Evolutionary conservation across 1,139 yeast genomes (phyloP).

Genomic region (Taphrina wiesneri): DNA sequence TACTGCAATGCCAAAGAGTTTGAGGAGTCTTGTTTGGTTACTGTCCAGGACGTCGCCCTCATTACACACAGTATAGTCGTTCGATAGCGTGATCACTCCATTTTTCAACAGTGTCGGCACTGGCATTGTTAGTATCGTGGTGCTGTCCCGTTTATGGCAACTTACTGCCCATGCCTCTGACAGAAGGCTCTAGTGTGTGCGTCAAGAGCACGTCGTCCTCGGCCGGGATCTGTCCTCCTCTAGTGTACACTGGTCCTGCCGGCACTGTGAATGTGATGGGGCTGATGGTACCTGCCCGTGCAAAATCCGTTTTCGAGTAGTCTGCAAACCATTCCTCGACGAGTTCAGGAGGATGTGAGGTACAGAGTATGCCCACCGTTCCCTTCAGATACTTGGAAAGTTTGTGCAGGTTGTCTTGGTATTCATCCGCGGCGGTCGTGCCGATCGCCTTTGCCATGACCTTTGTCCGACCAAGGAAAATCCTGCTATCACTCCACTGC

Average conservation of each 20-base stretch:
- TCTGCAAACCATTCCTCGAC: slow-evolving; percentile 82
- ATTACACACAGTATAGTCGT: slow-evolving; percentile 76
- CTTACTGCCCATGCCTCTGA: slow-evolving; percentile 71
- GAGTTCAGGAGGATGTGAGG: slow-evolving; percentile 79
- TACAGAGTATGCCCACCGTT: slow-evolving; percentile 81
- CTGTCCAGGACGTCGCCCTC: slow-evolving; percentile 82
- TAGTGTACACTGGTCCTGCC: slow-evolving; percentile 84
- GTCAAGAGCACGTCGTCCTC: slow-evolving; percentile 97
- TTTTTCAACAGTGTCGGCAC: slow-evolving; percentile 84
- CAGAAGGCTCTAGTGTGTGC: slow-evolving; percentile 88
- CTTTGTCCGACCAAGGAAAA: slow-evolving; percentile 77
- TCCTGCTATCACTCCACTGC: slow-evolving; percentile 86
- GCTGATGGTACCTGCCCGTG: slow-evolving; percentile 82
- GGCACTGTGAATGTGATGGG: slow-evolving; percentile 85
- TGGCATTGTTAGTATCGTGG: slow-evolving; percentile 3
- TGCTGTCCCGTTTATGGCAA: neutral
- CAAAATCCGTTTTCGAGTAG: slow-evolving; percentile 76
- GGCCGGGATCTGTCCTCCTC: slow-evolving; percentile 86
- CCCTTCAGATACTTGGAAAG: slow-evolving; percentile 63
- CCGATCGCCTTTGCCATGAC: slow-evolving; percentile 93
- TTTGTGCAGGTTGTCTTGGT: slow-evolving; percentile 75
- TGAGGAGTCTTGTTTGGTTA: slow-evolving; percentile 85
- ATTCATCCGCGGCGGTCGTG: slow-evolving; percentile 81
- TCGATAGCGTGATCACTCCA: slow-evolving; percentile 77
- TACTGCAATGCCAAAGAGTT: slow-evolving; percentile 93